Base-by-base conservation (phyloP, 352 stramenopile species). In the Globisporangium cederbergense region DNA sequence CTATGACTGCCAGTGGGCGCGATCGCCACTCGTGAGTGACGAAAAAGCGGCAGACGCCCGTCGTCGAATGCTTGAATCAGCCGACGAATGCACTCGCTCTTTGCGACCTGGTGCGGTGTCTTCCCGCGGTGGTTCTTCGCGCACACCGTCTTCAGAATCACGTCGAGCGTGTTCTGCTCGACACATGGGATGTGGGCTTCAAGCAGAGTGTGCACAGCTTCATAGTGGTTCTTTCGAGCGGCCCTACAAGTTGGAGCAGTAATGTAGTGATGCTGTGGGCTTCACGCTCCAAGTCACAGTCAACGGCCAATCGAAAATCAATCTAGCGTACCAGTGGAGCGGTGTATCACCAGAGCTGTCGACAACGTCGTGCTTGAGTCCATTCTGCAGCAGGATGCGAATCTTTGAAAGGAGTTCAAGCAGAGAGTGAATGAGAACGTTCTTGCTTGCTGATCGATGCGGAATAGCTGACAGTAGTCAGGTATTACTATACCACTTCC, bases 261-360 rank as follows among this genome's bases (percentile, higher is more conserved):
- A 16, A 20, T 57, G 43, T 9, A 49, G 18, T 22, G 43, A 9
- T 42, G 16, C 11, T 45, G 30, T 59, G 18, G 62, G 52, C 25
- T 62, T n/a, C 7, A 28, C 25, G 25, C 25, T 28, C 25, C 25
- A 58, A 30, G 28, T 40, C 13, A 14, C 28, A 49, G 6, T 22
- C 5, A 22, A 30, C 28, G 6, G 11, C 42, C 6, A 46, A 57
- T 4, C 11, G 6, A 10, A 40, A 40, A 43, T 18, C 1, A 22
- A 43, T 42, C 7, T 32, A 18, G 22, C 76, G 2, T 61, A 91
- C 83, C 83, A 92, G 63, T 92, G 81, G 7, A 92, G 64, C 2
- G 81, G 81, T 16, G 79, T 88, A 42, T 92, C 83, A 16, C 81
- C 81, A 38, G 60, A 65, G 55, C 60, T 74, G 60, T 92, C 83